Evolutionary conservation across 306 rosid species (phyloP).

Genomic region (Cicer chorassanicum): DNA sequence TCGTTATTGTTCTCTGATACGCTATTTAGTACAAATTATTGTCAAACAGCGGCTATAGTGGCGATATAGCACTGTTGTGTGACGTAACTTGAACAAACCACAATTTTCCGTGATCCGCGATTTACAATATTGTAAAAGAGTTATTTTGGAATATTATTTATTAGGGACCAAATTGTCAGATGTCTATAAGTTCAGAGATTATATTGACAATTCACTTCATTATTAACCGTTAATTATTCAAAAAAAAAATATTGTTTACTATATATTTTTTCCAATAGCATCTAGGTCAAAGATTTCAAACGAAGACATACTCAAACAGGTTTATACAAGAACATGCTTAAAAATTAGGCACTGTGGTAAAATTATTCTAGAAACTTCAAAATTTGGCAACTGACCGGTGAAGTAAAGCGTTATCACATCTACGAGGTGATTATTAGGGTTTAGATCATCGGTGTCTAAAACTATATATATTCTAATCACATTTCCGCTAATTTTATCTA

Average conservation of each 20-base stretch:
- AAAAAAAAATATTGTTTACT: neutral
- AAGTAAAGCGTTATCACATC: neutral
- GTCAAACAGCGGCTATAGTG: too few species aligned
- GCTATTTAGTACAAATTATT: too few species aligned
- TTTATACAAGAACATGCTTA: neutral
- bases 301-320: neutral
- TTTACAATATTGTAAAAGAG: too few species aligned
- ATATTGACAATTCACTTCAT: neutral
- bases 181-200: neutral
- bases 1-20: too few species aligned
- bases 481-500: neutral
- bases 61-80: too few species aligned
- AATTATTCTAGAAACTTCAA: conserved; percentile 20
- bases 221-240: neutral
- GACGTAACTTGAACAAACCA: too few species aligned
- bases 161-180: too few species aligned
- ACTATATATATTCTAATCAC: neutral
- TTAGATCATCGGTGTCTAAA: neutral
- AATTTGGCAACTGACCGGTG: neutral
- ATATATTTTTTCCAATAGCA: neutral
- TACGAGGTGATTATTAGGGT: neutral
- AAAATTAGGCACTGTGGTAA: neutral
- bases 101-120: too few species aligned
- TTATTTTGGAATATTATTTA: too few species aligned
- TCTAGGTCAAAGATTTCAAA: neutral